Base-by-base conservation (phyloP, 2,329 filamentous ascomycete genomes). In the Alternaria hordeiaustralica region DNA sequence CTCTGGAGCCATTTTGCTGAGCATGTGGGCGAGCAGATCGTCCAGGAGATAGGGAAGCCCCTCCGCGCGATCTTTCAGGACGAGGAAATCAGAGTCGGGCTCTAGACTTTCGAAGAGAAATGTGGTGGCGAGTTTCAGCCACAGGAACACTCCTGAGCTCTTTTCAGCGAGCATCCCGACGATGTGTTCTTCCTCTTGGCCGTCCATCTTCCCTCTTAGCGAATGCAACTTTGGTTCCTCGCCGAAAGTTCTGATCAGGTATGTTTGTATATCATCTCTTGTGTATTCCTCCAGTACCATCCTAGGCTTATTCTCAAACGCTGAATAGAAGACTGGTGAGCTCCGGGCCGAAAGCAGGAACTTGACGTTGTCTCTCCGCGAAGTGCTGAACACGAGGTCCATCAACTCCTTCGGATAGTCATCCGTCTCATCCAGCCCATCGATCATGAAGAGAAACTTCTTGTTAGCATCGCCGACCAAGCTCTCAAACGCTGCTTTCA, bases 361-460 rank as follows among this genome's bases (percentile, higher is more conserved):
- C 49, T 79, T 79, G 65, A 79, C 71, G 43, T 78, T 73, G 0
- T 74, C 66, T 12, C 67, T 75, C 25, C 69, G 69, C 4, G 70
- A 59, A 6, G 70, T 60, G 13, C 55, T 63, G 15, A 72, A 13
- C 11, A 72, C 44, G 9, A 73, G 47, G 11, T 72, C 68, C 15
- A 78, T 56, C 6, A 75, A 53, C 9, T 75, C 71, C 3, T 55
- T 64, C 2, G 66, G 63, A 46, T 70, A 64, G 5, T 69, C 70
- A 11, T 76, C 72, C n/a, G 71, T 58, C 47, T 78, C 75, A 57
- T 78, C 75, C 3, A 78, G 61, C 5, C 75, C 75, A 56, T 78
- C 75, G 18, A 79, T 62, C 64, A 78, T 67, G 28, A 79, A 75
- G 21, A 76, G 65, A 51, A 77, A 78, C 46, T 78, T 78, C 57